phyloP scores from a whole-genome alignment of 441 rosid genomes.

The Jatropha multifida region DNA sequence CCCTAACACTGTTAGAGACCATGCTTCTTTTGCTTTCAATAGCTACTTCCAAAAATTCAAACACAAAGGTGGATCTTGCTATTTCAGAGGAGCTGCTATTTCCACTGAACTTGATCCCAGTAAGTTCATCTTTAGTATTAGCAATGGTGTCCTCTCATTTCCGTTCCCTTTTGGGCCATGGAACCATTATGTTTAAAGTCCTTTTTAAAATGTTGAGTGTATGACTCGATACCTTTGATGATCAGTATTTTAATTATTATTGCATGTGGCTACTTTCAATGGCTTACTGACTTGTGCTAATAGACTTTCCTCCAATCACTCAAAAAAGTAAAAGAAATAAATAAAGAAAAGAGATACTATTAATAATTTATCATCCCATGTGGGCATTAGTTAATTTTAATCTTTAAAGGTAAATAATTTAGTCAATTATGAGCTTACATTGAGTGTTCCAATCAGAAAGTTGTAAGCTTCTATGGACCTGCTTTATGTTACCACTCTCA shows the following conservation, averaged over 20 bases:
- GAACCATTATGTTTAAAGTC: no score
- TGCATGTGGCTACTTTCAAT: slow-evolving; percentile 28
- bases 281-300: not conserved
- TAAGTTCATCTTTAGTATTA: slow-evolving; percentile 25
- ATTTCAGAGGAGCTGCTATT: slow-evolving; percentile 69
- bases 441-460: no score
- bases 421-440: no score
- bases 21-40: slow-evolving; percentile 69
- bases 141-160: no score
- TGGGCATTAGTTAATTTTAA: not conserved
- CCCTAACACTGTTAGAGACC: slow-evolving; percentile 58
- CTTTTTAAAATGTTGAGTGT: no score
- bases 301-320: slow-evolving; percentile 11
- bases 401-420: not conserved
- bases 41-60: slow-evolving; percentile 65
- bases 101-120: slow-evolving; percentile 72
- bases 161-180: no score
- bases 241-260: no score
- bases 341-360: not conserved
- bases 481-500: no score
- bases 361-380: slow-evolving; percentile 2
- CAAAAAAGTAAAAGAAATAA: not conserved
- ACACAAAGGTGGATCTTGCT: slow-evolving; percentile 61
- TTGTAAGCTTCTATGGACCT: no score
- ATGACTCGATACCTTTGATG: no score